phyloP scores from a whole-genome alignment of 805 yeast genomes.

The Candida ficus region DNA sequence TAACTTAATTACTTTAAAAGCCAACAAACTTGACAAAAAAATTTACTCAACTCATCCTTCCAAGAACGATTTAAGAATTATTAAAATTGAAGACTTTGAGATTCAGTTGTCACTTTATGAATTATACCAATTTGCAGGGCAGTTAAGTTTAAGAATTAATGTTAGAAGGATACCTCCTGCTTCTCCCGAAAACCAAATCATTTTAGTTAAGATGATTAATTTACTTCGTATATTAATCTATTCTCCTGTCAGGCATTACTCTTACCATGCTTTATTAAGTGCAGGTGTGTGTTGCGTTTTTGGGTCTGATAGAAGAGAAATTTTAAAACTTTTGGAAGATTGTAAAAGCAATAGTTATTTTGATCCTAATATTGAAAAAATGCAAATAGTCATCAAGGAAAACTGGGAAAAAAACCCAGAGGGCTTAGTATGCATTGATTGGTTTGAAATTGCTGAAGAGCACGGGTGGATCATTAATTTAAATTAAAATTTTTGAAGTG shows the following conservation, averaged over 20 bases:
- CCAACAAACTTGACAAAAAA: constrained; percentile 1
- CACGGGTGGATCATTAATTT: too few species aligned
- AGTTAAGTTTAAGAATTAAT: constrained; percentile 1
- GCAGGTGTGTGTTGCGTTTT: background rate
- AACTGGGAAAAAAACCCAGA: constrained; percentile 2
- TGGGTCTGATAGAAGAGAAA: constrained; percentile 3
- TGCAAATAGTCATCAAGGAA: background rate
- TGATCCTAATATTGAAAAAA: constrained; percentile 1
- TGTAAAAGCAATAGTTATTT: background rate
- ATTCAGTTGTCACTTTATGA: constrained; percentile 4
- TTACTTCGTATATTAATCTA: constrained; percentile 2
- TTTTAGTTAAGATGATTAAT: constrained; percentile 1
- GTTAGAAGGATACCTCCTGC: constrained; percentile 2
- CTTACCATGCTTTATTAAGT: background rate
- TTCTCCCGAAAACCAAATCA: constrained; percentile 2
- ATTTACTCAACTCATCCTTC: constrained; percentile 3
- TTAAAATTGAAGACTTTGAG: constrained; percentile 3
- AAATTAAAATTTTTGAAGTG: too few species aligned
- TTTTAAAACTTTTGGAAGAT: background rate
- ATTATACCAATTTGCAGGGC: constrained; percentile 1
- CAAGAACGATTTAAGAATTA: constrained; percentile 3
- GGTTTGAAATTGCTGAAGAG: constrained; percentile 3
- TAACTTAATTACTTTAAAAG: background rate
- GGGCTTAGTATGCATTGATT: constrained; percentile 2
- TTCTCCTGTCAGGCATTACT: constrained; percentile 1